Evolutionary conservation across 2,329 filamentous ascomycete species (phyloP), one percentile per base, ranked within the genome.

Genomic region (Fusarium sp.): DNA sequence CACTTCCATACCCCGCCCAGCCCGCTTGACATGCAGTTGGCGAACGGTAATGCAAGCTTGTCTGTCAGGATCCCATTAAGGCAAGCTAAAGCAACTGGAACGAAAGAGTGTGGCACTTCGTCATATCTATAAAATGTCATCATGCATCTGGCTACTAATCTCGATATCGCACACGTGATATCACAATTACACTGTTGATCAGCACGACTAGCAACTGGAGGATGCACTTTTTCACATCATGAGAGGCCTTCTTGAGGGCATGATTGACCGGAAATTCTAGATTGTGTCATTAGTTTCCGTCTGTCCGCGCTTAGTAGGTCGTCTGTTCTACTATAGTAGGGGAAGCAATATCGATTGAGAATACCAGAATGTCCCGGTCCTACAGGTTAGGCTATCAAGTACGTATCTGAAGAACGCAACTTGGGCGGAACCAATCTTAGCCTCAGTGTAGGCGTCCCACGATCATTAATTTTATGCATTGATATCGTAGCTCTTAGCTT

Each of bases 401-500:
- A 18, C 24, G n/a, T 38, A 38, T 18, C 5, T 18, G 16, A 38
- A 18, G 11, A 42, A 51, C n/a, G 32, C 22, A 40, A 29, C 12
- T 38, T 14, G 34, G 12, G 20, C 16, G 32, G 15, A 27, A 9
- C 18, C 30, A 18, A 32, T 18, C 12, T 42, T 18, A 18, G 47
- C 11, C 24, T 18, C 22, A 25, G 32, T 34, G 45, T 34, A 44
- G 43, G 24, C 24, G 29, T 43, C 22, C 22, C 46, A 49, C 59
- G 40, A 51, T 69, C 64, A 71, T 71, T 54, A 59, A 59, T 54
- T 46, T 63, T 68, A 56, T 74, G 71, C 69, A 73, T 74, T 69
- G 68, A 58, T 73, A 68, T 74, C 72, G 54, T 74, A 56, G 62
- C 60, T 68, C 67, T 59, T 57, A 40, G 56, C 51, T 56, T 27